Conservation (phyloP, 2,329 filamentous ascomycete genomes). For the Epichloe coenophiala region DNA sequence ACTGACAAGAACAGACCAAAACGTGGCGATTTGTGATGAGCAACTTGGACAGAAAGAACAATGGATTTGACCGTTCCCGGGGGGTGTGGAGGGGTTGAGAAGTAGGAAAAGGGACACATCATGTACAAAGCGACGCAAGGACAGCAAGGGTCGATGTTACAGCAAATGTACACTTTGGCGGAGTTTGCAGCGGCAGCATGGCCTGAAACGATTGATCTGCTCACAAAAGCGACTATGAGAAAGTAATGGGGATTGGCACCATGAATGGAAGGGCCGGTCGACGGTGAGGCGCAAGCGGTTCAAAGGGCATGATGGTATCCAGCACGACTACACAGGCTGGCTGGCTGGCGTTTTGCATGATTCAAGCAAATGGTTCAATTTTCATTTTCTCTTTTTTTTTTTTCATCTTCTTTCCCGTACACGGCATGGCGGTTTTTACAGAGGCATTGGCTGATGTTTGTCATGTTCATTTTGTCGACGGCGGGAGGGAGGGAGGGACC, state of each 20-base stretch:
- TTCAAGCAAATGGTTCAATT: not conserved
- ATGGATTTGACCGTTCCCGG: not conserved
- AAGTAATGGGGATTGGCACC: not conserved
- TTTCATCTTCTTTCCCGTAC: not conserved
- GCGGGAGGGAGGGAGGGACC: conserved; percentile 3
- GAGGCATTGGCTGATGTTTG: conserved; percentile 1
- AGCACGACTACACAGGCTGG: conserved; percentile 1
- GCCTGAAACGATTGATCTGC: not conserved
- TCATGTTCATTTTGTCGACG: not conserved
- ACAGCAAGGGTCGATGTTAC: not conserved
- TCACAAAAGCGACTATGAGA: not conserved
- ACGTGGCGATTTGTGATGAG: conserved; percentile 1
- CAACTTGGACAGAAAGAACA: not conserved
- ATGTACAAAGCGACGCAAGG: not conserved
- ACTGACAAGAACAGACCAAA: conserved; percentile 1
- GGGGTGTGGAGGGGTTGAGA: not conserved
- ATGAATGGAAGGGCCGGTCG: not conserved
- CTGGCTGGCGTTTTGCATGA: conserved; percentile 6
- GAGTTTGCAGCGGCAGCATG: not conserved
- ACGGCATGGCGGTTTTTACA: conserved; percentile 4
- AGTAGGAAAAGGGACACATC: not conserved
- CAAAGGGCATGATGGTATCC: conserved; percentile 1
- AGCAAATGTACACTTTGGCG: not conserved
- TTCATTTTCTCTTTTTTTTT: not conserved
- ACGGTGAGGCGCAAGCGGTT: not conserved